Evolutionary conservation across 345 rosid genomes (phyloP).

Genomic region (Noccaea caerulescens): DNA sequence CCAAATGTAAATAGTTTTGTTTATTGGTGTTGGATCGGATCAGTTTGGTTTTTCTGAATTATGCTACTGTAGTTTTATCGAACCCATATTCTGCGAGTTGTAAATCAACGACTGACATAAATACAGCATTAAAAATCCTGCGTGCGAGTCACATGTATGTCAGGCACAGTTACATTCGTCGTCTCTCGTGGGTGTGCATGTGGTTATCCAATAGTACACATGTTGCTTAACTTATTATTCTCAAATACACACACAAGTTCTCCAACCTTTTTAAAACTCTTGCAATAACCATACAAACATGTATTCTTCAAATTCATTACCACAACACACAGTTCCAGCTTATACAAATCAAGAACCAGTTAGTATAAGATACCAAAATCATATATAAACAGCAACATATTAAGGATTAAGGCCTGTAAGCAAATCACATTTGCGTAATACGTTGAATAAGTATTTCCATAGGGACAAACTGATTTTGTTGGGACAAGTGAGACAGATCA

Average conservation of each 20-base stretch:
- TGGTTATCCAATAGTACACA: background rate
- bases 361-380: background rate
- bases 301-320: background rate
- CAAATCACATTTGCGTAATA: background rate
- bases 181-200: constrained; percentile 7
- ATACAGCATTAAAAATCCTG: background rate
- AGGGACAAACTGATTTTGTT: constrained; percentile 12
- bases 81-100: too few relatives aligned
- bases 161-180: background rate
- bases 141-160: background rate
- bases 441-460: background rate
- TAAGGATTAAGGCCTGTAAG: background rate
- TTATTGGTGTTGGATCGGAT: too few relatives aligned
- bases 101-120: background rate
- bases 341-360: background rate
- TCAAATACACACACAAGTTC: background rate
- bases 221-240: constrained; percentile 2
- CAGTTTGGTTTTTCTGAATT: too few relatives aligned
- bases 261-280: background rate
- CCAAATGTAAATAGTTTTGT: too few relatives aligned
- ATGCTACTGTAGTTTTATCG: too few relatives aligned
- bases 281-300: background rate
- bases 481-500: constrained; percentile 21
- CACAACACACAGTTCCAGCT: background rate
- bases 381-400: background rate